Percentiles rank a stretch among this genome's conserved stretches.
These are phyloP conservation scores for Erysiphe pulchra DNA, from an alignment of 2,329 filamentous ascomycete species.

Conservation along the genomic window DNA sequence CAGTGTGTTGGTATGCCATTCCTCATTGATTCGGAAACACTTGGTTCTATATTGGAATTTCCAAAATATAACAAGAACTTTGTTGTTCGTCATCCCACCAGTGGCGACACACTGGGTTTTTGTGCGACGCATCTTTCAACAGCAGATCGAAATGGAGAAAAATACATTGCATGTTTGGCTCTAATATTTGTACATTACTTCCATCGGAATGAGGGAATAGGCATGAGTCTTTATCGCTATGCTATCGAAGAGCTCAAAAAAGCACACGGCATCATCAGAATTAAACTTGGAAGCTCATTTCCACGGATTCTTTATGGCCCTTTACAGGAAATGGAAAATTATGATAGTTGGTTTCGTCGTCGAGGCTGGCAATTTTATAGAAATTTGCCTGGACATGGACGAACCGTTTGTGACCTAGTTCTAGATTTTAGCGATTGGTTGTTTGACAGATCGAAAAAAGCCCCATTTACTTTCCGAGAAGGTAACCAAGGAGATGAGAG, in stretches of 20 bases:
- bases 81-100: constrained; percentile 23
- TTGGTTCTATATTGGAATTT: constrained; percentile 23
- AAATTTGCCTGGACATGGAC: constrained; percentile 20
- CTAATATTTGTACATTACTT: constrained; percentile 24
- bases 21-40: constrained; percentile 17
- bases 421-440: constrained; percentile 23
- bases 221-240: constrained; percentile 24
- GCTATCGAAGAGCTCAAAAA: constrained; percentile 23
- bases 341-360: constrained; percentile 25
- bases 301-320: constrained; percentile 30
- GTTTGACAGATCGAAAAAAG: constrained; percentile 1
- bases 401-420: constrained; percentile 26
- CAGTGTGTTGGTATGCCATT: constrained; percentile 15
- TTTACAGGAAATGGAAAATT: constrained; percentile 16
- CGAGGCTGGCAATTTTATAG: constrained; percentile 26
- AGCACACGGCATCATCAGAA: constrained; percentile 24
- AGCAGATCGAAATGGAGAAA: constrained; percentile 24
- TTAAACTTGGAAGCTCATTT: constrained; percentile 32
- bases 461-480: constrained; percentile 11
- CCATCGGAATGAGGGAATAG: constrained; percentile 24
- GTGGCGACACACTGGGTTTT: constrained; percentile 24
- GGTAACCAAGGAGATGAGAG: constrained; percentile 18
- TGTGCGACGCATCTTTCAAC: constrained; percentile 34
- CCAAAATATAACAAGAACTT: constrained; percentile 32
- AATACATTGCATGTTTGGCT: constrained; percentile 28